These are phyloP conservation scores for Fusarium nygamai DNA, from an alignment of 2,329 filamentous ascomycete species.

Conservation along the genomic window DNA sequence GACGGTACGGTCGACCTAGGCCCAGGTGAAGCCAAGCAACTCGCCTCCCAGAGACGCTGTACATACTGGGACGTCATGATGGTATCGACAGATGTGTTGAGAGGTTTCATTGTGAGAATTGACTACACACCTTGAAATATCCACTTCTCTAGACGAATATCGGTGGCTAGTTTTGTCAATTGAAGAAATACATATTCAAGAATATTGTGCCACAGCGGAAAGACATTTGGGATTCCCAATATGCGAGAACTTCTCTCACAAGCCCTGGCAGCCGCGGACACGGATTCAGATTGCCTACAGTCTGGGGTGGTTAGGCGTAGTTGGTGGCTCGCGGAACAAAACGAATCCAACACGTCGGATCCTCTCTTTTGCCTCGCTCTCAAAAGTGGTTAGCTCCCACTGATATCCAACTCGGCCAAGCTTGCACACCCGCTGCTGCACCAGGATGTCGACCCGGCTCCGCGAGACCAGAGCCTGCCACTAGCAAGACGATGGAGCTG, in stretches of 20 bases:
- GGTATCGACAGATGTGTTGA: conserved; percentile 27
- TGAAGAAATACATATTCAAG: not conserved
- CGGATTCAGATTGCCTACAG: conserved; percentile 36
- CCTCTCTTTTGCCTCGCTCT: conserved; percentile 33
- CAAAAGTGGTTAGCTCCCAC: conserved; percentile 34
- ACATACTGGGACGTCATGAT: conserved; percentile 42
- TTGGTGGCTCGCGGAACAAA: conserved; percentile 32
- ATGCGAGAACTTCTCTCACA: conserved; percentile 13
- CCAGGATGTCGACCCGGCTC: conserved; percentile 43
- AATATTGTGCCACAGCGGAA: not conserved
- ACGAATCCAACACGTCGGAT: conserved; percentile 40
- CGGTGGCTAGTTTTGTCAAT: not conserved
- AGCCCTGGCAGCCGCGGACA: conserved; percentile 28
- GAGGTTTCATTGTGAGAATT: conserved; percentile 31
- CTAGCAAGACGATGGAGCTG: conserved; percentile 38
- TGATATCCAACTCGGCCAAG: conserved; percentile 25
- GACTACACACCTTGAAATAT: conserved; percentile 25
- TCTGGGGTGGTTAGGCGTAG: conserved; percentile 34
- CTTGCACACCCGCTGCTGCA: conserved; percentile 6
- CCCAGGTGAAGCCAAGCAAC: conserved; percentile 38
- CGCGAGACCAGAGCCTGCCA: conserved; percentile 38
- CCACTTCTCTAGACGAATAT: conserved; percentile 9
- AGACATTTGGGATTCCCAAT: not conserved
- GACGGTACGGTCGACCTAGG: not conserved
- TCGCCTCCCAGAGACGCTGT: conserved; percentile 40